Percentiles rank a stretch among this genome's conserved stretches.
Evolutionary conservation across 441 rosid species (phyloP).

Genomic region (Pelargonium hybrid): DNA sequence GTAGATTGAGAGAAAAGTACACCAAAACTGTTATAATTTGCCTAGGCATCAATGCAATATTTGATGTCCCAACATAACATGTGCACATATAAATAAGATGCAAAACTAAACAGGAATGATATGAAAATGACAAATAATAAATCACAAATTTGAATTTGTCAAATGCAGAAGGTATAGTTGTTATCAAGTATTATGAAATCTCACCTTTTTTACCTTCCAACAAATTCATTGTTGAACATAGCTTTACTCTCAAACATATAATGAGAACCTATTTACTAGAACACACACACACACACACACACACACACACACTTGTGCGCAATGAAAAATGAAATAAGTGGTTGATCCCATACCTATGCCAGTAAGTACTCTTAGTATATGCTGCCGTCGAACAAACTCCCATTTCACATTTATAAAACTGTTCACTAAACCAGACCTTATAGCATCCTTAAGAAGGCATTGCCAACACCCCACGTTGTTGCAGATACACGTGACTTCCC

Average conservation of each 20-base stretch:
- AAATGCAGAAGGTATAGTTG: not conserved
- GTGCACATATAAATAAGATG: not conserved
- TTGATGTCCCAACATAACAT: not conserved
- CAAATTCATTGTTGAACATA: not conserved
- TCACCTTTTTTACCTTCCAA: not conserved
- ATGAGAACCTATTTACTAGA: not conserved
- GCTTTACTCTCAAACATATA: not conserved
- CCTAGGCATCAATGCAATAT: not conserved
- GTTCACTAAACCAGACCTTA: constrained; percentile 39
- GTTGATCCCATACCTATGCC: constrained; percentile 47
- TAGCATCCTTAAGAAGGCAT: constrained; percentile 39
- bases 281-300: not conserved
- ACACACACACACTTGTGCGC: not conserved
- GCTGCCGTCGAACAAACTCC: constrained; percentile 62
- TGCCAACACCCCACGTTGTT: constrained; percentile 48
- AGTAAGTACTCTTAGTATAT: constrained; percentile 40
- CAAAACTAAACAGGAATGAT: not conserved
- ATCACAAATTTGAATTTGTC: not conserved
- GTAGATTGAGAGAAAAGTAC: not conserved
- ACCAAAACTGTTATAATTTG: not conserved
- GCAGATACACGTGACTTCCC: constrained; percentile 44
- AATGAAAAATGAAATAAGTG: constrained; percentile 10
- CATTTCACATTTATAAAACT: constrained; percentile 42
- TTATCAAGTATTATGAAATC: not conserved
- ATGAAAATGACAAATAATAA: not conserved